Evolutionary conservation across 2,329 filamentous ascomycete species (phyloP), one percentile per base, ranked within the genome.

Genomic region (Stagonosporopsis chrysanthemi): DNA sequence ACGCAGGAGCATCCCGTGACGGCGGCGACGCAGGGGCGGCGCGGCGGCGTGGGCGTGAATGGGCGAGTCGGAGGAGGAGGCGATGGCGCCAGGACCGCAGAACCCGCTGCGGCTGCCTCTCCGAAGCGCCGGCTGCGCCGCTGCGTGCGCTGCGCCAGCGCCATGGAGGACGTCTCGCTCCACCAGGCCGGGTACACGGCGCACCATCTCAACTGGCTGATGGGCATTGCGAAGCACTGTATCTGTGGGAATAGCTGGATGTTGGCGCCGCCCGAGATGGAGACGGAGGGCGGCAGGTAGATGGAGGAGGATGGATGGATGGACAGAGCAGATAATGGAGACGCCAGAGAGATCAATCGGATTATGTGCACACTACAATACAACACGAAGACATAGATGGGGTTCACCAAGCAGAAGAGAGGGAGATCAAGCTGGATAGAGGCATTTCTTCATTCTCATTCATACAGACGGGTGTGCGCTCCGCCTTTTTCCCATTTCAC

Each of bases 101-200:
- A 19, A 19, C 3, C 19, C 19, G 19, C 19, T 19, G 19, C 23
- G 35, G 53, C 12, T 45, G 14, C 14, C 43, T 29, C 28, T 1
- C 1, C 31, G 1, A 69, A 64, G 17, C 75, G 57, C 45, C 40
- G 36, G 50, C 36, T 58, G 39, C 71, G 79, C 35, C 62, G 71
- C 43, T 83, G 81, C 67, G 73, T 79, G 43, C 67, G 80, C 48
- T 82, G 81, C 68, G 77, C 77, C 9, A 76, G 75, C 48, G 73
- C 75, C 35, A 81, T 80, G 76, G 80, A 82, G 67, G 80, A 82
- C 67, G 66, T 80, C 15, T 62, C 66, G 44, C 63, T 68, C 43
- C 68, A 71, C 1, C 54, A 70, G 62, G 65, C 63, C 1, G 73
- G 71, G 23, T 75, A 75, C 58, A 63, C 66, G 41, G 43, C 45